Percentiles rank a stretch among this genome's conserved stretches.
Evolutionary conservation across 495 filamentous ascomycete genomes (phyloP).

Genomic region (Trichocladium uniseriatum): DNA sequence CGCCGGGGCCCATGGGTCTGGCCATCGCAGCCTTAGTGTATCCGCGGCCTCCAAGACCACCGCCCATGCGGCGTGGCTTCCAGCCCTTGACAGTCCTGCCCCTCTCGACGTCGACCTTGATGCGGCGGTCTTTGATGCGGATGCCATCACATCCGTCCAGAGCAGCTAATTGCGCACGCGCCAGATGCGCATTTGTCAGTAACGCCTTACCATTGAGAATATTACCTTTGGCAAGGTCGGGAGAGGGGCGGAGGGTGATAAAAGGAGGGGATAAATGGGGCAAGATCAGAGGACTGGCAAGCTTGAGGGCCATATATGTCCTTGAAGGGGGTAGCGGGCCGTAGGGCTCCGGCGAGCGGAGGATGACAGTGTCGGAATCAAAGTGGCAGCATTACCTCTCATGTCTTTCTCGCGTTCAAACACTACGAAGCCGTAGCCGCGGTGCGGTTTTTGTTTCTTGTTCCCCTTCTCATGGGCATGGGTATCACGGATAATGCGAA

Average conservation of each 20-base stretch:
- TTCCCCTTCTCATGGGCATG: slow-evolving; percentile 60
- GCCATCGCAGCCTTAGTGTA: slow-evolving; percentile 80
- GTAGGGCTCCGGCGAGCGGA: slow-evolving; percentile 8
- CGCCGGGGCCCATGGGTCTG: slow-evolving; percentile 62
- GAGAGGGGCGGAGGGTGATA: slow-evolving; percentile 10
- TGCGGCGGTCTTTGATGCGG: slow-evolving; percentile 80
- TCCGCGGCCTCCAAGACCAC: slow-evolving; percentile 82
- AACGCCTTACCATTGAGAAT: slow-evolving; percentile 42
- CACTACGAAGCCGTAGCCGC: slow-evolving; percentile 93
- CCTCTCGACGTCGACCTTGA: slow-evolving; percentile 93
- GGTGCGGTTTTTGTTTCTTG: slow-evolving; percentile 72
- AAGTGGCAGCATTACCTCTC: slow-evolving; percentile 70
- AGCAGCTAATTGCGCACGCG: slow-evolving; percentile 49
- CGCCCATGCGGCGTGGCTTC: slow-evolving; percentile 86
- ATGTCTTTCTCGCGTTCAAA: slow-evolving; percentile 98
- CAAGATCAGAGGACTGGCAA: slow-evolving; percentile 37
- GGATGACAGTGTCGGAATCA: slow-evolving; percentile 30
- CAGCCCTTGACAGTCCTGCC: slow-evolving; percentile 91
- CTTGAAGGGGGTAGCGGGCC: slow-evolving; percentile 19
- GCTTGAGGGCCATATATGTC: slow-evolving; percentile 45
- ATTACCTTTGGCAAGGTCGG: slow-evolving; percentile 21
- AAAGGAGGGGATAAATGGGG: slow-evolving; percentile 8
- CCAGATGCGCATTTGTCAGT: slow-evolving; percentile 48
- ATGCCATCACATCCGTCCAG: slow-evolving; percentile 66
- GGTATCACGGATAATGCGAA: slow-evolving; percentile 70